Percentiles rank a stretch among this genome's conserved stretches.
phyloP scores from a whole-genome alignment of 1,139 yeast genomes.

The Sugiyamaella neomexicana region DNA sequence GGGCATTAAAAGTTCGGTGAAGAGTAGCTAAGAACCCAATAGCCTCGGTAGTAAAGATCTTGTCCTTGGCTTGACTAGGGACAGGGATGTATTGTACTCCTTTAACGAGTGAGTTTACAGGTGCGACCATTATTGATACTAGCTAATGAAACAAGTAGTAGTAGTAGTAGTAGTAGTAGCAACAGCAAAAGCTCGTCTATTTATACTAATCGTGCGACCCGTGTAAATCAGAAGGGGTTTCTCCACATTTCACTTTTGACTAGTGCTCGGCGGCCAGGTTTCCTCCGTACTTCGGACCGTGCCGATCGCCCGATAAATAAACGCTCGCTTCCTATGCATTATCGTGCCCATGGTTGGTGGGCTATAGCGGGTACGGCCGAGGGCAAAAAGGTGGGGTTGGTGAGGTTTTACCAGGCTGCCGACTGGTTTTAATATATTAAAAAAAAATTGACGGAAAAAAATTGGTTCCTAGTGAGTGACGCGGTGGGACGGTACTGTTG shows the following conservation, averaged over 20 bases:
- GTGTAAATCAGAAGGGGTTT: not conserved
- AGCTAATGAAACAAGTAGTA: not conserved
- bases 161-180: too few species aligned
- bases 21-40: conserved; percentile 70
- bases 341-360: not conserved
- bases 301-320: not conserved
- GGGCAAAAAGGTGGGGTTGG: not conserved
- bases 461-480: too few species aligned
- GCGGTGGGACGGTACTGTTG: too few species aligned
- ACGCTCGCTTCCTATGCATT: not conserved
- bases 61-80: conserved; percentile 26
- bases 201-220: not conserved
- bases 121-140: conserved; percentile 41
- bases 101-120: conserved; percentile 31
- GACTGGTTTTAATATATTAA: too few species aligned
- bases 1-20: conserved; percentile 67
- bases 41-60: conserved; percentile 65
- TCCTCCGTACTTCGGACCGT: not conserved
- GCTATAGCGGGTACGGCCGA: not conserved
- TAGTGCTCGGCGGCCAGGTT: not conserved
- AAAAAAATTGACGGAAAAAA: too few species aligned
- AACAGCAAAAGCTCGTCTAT: not conserved
- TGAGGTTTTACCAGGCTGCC: too few species aligned
- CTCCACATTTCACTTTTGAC: not conserved
- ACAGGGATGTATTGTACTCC: conserved; percentile 37